phyloP scores from a whole-genome alignment of 2,329 filamentous ascomycete species.

The Endocalyx cinctus region DNA sequence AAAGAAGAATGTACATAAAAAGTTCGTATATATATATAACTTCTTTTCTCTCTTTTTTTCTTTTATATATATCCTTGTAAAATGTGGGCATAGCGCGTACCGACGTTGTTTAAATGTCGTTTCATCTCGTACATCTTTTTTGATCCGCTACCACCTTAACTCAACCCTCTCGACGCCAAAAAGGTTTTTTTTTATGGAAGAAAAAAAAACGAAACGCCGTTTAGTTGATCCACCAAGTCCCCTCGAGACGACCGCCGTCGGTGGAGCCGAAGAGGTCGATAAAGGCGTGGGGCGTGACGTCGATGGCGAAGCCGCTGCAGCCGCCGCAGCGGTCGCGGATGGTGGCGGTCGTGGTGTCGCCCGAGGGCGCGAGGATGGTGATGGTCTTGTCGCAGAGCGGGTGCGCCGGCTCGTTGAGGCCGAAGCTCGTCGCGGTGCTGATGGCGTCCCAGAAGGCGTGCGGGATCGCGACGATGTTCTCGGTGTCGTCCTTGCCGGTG shows the following conservation, averaged over 20 bases:
- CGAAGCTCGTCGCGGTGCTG: conserved; percentile 55
- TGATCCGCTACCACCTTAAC: too few relatives aligned
- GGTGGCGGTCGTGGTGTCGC: conserved; percentile 52
- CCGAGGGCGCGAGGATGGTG: conserved; percentile 53
- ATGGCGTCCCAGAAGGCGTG: conserved; percentile 48
- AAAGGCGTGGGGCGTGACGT: conserved; percentile 56
- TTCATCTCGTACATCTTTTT: too few relatives aligned
- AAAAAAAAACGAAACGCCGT: too few relatives aligned
- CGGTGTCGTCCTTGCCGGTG: conserved; percentile 45
- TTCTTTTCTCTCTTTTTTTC: too few relatives aligned
- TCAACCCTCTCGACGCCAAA: too few relatives aligned
- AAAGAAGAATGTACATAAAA: too few relatives aligned
- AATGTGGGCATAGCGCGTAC: too few relatives aligned
- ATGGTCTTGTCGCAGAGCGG: conserved; percentile 66
- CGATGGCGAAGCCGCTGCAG: conserved; percentile 53
- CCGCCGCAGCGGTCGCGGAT: conserved; percentile 75
- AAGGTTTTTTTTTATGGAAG: too few relatives aligned
- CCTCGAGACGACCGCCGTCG: conserved; percentile 28
- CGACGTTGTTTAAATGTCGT: too few relatives aligned
- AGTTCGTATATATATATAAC: too few relatives aligned
- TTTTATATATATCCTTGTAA: too few relatives aligned
- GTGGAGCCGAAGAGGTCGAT: conserved; percentile 44
- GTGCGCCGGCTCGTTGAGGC: conserved; percentile 40
- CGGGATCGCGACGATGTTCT: conserved; percentile 67
- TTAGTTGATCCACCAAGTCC: conserved; percentile 28